phyloP scores from a whole-genome alignment of 1,284 basidiomycete genomes.

The Cerrena zonata region DNA sequence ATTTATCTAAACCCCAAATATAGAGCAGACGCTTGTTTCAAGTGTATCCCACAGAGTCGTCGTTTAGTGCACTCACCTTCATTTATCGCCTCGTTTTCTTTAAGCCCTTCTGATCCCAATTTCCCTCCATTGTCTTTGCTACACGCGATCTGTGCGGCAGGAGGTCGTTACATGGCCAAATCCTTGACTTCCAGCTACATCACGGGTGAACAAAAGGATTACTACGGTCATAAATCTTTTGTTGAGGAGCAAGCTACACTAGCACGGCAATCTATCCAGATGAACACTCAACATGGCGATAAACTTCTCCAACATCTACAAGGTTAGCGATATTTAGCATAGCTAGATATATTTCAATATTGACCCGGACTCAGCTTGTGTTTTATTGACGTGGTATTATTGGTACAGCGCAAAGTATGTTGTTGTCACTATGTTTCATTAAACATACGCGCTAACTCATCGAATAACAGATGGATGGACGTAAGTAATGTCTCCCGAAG shows the following conservation, averaged over 20 bases:
- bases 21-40: slow-evolving; percentile 65
- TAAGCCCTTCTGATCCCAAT: slow-evolving; percentile 56
- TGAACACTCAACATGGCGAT: slow-evolving; percentile 43
- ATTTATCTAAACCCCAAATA: background rate
- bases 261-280: slow-evolving; percentile 45
- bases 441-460: background rate
- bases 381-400: slow-evolving; percentile 14
- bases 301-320: slow-evolving; percentile 54
- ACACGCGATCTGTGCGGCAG: slow-evolving; percentile 68
- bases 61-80: slow-evolving; percentile 54
- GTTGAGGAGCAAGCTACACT: slow-evolving; percentile 56
- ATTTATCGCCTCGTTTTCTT: slow-evolving; percentile 53
- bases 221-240: slow-evolving; percentile 36
- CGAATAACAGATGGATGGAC: slow-evolving; percentile 52
- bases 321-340: slow-evolving; percentile 35
- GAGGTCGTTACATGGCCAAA: slow-evolving; percentile 45
- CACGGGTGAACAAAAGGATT: background rate
- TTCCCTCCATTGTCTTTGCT: slow-evolving; percentile 63
- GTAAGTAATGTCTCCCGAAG: slow-evolving; percentile 28
- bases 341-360: background rate
- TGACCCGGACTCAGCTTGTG: slow-evolving; percentile 5
- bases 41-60: slow-evolving; percentile 59
- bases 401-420: slow-evolving; percentile 12
- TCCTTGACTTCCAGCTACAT: background rate
- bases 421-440: background rate